Conservation (phyloP, 306 rosid genomes). For the Biancaea sappan region DNA sequence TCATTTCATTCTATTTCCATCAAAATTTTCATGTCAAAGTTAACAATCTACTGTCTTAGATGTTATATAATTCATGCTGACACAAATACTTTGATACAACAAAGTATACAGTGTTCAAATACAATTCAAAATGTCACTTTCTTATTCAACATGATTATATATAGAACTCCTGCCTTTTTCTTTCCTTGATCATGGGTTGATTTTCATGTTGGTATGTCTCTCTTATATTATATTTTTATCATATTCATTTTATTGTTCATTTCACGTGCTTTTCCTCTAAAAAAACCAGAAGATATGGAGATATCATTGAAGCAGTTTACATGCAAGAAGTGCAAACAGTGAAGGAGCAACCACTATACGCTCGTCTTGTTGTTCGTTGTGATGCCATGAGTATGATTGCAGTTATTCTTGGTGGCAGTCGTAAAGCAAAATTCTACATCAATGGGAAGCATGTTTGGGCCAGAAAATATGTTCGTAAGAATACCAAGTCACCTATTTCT, state of each 20-base stretch:
- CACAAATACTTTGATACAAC: too few relatives aligned
- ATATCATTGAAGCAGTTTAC: slow-evolving; percentile 45
- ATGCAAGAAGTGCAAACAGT: slow-evolving; percentile 55
- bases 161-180: too few relatives aligned
- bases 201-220: too few relatives aligned
- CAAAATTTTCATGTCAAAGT: too few relatives aligned
- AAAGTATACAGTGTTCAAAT: too few relatives aligned
- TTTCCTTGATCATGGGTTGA: too few relatives aligned
- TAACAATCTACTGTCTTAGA: too few relatives aligned
- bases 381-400: slow-evolving; percentile 20
- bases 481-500: slow-evolving; percentile 15
- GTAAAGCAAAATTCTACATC: slow-evolving; percentile 51
- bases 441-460: slow-evolving; percentile 83
- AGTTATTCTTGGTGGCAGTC: slow-evolving; percentile 32
- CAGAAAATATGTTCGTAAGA: slow-evolving; percentile 49
- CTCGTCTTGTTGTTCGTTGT: slow-evolving; percentile 51
- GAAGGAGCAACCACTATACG: slow-evolving; percentile 57
- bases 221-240: neutral
- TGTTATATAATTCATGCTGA: too few relatives aligned
- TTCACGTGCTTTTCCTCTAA: neutral
- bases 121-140: too few relatives aligned
- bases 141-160: too few relatives aligned
- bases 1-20: neutral
- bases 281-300: slow-evolving; percentile 50
- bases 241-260: neutral